These are phyloP conservation scores for Cucumis hystrix DNA, from an alignment of 306 rosid species.

Conservation along the genomic window DNA sequence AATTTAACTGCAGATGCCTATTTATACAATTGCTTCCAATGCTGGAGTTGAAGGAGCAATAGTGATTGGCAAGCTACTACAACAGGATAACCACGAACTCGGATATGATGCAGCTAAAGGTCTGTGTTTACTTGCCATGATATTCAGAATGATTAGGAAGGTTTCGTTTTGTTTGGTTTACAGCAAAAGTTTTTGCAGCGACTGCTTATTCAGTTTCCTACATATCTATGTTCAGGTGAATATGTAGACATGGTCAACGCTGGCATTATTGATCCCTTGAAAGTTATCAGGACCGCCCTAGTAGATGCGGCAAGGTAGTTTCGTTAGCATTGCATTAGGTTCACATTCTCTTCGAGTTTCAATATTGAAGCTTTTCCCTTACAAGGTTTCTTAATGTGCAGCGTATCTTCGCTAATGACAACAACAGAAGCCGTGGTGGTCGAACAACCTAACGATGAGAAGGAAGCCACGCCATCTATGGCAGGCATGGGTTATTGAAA, in stretches of 20 bases:
- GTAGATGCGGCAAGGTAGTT: constrained; percentile 43
- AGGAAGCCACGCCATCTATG: constrained; percentile 16
- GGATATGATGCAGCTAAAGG: constrained; percentile 48
- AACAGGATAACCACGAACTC: constrained; percentile 32
- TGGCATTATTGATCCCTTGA: constrained; percentile 43
- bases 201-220: neutral
- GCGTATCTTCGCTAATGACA: constrained; percentile 38
- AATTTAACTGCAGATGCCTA: constrained; percentile 26
- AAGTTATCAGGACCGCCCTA: constrained; percentile 45
- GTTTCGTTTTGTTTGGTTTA: neutral
- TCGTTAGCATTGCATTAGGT: neutral
- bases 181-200: neutral
- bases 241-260: constrained; percentile 48
- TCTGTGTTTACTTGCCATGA: neutral
- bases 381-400: constrained; percentile 3
- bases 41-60: constrained; percentile 43
- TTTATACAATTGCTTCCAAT: constrained; percentile 33
- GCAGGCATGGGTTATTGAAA: constrained; percentile 26
- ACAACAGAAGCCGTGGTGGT: constrained; percentile 37
- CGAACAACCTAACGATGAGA: constrained; percentile 30
- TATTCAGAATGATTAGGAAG: neutral
- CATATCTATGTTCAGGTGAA: constrained; percentile 17
- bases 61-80: constrained; percentile 35
- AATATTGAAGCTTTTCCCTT: neutral
- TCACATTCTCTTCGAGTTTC: neutral